Evolutionary conservation across 495 filamentous ascomycete species (phyloP).

Genomic region (Neurospora tetraspora): DNA sequence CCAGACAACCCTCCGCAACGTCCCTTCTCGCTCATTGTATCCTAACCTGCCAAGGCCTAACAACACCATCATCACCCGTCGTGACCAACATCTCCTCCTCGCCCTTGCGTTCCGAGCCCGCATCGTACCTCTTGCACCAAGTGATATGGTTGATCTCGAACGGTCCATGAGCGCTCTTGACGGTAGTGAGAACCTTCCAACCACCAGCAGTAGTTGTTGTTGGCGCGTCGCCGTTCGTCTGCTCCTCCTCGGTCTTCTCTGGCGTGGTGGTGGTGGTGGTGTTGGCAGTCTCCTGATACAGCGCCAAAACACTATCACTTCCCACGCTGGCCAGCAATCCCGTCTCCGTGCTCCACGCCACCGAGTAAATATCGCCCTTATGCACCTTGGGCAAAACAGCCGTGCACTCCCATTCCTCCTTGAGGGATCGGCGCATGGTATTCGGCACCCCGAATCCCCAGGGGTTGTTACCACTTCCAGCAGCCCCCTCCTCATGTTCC

Average conservation of each 20-base stretch:
- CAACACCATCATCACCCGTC: slow-evolving; percentile 70
- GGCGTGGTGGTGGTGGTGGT: background rate
- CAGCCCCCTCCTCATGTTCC: slow-evolving; percentile 13
- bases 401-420: slow-evolving; percentile 75
- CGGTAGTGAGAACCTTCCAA: slow-evolving; percentile 58
- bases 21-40: background rate
- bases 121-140: slow-evolving; percentile 60
- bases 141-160: slow-evolving; percentile 87
- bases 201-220: slow-evolving; percentile 29
- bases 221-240: slow-evolving; percentile 8
- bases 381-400: slow-evolving; percentile 62
- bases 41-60: slow-evolving; percentile 55
- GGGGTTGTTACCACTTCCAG: background rate
- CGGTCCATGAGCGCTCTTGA: slow-evolving; percentile 69
- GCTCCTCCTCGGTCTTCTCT: slow-evolving; percentile 24
- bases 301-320: slow-evolving; percentile 71
- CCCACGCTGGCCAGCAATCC: slow-evolving; percentile 75
- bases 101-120: slow-evolving; percentile 33
- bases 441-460: slow-evolving; percentile 49
- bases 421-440: slow-evolving; percentile 63
- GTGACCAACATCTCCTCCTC: slow-evolving; percentile 68
- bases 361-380: slow-evolving; percentile 68
- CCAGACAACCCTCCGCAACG: background rate
- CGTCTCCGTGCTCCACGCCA: slow-evolving; percentile 64
- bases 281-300: slow-evolving; percentile 58